Conservation (phyloP, 129 eudicot genomes). For the Artemisia annua region DNA sequence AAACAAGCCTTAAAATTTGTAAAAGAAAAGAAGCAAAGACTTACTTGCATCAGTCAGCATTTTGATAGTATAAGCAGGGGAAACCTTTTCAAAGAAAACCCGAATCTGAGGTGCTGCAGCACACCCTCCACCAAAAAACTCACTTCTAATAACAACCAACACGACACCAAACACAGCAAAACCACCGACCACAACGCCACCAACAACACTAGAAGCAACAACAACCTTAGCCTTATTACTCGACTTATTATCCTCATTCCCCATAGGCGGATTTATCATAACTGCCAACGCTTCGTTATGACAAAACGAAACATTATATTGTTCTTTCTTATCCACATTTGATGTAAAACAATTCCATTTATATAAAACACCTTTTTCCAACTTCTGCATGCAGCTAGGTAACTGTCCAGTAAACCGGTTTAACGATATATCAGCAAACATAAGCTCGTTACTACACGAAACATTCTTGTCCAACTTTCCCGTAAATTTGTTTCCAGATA, state of each 20-base stretch:
- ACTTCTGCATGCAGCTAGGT: slow-evolving; percentile 51
- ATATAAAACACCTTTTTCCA: slow-evolving; percentile 33
- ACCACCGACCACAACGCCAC: slow-evolving; percentile 62
- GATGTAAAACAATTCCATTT: slow-evolving; percentile 54
- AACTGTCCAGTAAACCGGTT: slow-evolving; percentile 69
- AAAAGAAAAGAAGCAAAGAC: background rate
- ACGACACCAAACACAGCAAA: slow-evolving; percentile 47
- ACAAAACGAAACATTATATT: slow-evolving; percentile 49
- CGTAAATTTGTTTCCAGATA: slow-evolving; percentile 61
- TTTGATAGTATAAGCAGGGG: slow-evolving; percentile 50
- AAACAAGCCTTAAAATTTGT: background rate
- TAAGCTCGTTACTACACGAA: slow-evolving; percentile 44
- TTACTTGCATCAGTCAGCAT: slow-evolving; percentile 76
- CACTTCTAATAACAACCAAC: slow-evolving; percentile 46
- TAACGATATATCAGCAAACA: slow-evolving; percentile 46
- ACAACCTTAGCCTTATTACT: slow-evolving; percentile 41
- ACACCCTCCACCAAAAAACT: slow-evolving; percentile 30
- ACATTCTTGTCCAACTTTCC: slow-evolving; percentile 52
- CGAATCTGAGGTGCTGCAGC: slow-evolving; percentile 40
- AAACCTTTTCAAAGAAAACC: slow-evolving; percentile 46
- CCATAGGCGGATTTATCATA: slow-evolving; percentile 44
- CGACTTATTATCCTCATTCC: slow-evolving; percentile 23
- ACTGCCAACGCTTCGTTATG: slow-evolving; percentile 77
- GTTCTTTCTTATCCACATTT: slow-evolving; percentile 23
- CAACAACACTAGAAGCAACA: slow-evolving; percentile 64